These are phyloP conservation scores for Penicillium polonicum DNA, from an alignment of 2,329 filamentous ascomycete species.

Conservation along the genomic window DNA sequence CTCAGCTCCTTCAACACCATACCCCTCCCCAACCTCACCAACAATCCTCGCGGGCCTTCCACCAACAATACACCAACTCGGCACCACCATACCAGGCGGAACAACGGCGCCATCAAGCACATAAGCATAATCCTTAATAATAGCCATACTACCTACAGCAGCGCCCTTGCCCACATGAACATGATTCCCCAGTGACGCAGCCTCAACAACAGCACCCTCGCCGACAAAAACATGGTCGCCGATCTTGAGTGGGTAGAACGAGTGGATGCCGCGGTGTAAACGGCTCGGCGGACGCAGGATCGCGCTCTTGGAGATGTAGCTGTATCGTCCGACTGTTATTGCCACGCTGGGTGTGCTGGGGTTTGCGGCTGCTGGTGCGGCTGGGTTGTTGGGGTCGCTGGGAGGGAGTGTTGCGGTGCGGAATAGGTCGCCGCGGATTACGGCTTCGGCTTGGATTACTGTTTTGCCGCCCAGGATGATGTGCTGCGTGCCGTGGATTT, in stretches of 20 bases:
- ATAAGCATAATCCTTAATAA: constrained; percentile 90
- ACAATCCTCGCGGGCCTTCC: constrained; percentile 76
- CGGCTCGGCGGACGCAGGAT: constrained; percentile 80
- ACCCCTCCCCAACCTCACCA: constrained; percentile 64
- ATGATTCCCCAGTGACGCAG: constrained; percentile 78
- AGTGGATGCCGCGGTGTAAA: constrained; percentile 66
- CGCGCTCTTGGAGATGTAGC: constrained; percentile 76
- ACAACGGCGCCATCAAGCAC: constrained; percentile 82
- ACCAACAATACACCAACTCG: constrained; percentile 88
- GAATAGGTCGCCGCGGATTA: constrained; percentile 86
- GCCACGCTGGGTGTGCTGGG: constrained; percentile 46
- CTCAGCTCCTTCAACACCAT: constrained; percentile 48
- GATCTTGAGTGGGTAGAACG: constrained; percentile 80
- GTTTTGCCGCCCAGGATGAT: constrained; percentile 97
- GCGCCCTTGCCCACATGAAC: constrained; percentile 79
- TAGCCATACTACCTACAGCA: constrained; percentile 79
- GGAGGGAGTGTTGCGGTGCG: constrained; percentile 43
- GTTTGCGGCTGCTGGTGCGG: constrained; percentile 31
- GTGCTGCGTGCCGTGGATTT: constrained; percentile 92
- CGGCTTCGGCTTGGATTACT: constrained; percentile 91
- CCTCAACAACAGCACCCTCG: constrained; percentile 71
- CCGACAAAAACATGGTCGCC: constrained; percentile 94
- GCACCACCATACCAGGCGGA: constrained; percentile 84
- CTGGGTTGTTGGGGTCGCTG: constrained; percentile 35
- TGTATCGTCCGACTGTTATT: constrained; percentile 87